Conservation (phyloP, 257 asterid genomes). For the Przewalskia tangutica region DNA sequence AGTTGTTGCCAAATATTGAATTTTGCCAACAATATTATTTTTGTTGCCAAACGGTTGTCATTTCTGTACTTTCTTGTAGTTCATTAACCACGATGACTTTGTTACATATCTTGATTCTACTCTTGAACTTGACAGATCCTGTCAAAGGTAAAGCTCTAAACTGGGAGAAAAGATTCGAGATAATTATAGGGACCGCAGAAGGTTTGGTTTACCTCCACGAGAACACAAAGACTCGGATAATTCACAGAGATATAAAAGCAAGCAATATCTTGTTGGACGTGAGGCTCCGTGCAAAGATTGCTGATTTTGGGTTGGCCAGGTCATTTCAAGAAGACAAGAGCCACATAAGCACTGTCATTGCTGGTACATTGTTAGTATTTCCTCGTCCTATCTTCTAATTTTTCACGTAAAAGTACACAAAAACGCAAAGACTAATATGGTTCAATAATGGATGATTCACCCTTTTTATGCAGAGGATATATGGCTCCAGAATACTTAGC, state of each 20-base stretch:
- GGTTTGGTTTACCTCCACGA: conserved; percentile 40
- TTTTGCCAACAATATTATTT: too few species aligned
- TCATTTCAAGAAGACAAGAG: conserved; percentile 39
- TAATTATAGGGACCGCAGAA: conserved; percentile 36
- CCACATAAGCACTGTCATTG: conserved; percentile 38
- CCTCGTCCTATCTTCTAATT: not conserved
- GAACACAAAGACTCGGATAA: conserved; percentile 18
- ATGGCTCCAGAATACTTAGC: conserved; percentile 40
- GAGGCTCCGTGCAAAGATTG: conserved; percentile 24
- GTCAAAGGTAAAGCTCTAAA: conserved; percentile 23
- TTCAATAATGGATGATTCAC: not conserved
- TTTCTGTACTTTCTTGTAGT: too few species aligned
- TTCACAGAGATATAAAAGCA: conserved; percentile 35
- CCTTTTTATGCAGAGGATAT: conserved; percentile 20
- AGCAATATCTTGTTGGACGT: conserved; percentile 33
- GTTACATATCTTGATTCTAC: too few species aligned
- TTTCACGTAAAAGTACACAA: too few species aligned
- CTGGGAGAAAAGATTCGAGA: conserved; percentile 38
- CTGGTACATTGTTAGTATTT: conserved; percentile 28
- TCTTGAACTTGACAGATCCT: conserved; percentile 12
- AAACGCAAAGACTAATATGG: not conserved
- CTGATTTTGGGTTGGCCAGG: conserved; percentile 39
- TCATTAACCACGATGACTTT: too few species aligned
- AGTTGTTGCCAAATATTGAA: too few species aligned
- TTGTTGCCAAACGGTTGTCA: too few species aligned